Conservation (phyloP, 192 early-diverging fungal genomes). For the Phlyctochytrium bullatum region DNA sequence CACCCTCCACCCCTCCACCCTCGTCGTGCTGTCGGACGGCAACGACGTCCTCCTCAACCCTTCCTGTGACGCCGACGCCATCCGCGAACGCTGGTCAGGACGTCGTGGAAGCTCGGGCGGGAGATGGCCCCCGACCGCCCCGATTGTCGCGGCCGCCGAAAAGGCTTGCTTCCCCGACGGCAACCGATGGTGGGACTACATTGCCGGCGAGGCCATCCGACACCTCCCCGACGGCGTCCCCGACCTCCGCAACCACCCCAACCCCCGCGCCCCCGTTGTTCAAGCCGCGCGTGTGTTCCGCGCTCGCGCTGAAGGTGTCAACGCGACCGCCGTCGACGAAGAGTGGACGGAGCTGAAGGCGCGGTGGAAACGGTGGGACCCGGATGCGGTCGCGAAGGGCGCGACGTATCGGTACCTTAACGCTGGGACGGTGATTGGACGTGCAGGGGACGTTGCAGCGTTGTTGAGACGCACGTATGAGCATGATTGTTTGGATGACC, state of each 20-base stretch:
- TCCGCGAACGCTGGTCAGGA: slow-evolving; percentile 6
- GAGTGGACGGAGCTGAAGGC: neutral
- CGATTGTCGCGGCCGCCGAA: slow-evolving; percentile 26
- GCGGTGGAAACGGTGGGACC: neutral
- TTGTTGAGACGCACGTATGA: slow-evolving; percentile 19
- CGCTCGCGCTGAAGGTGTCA: neutral
- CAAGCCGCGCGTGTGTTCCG: neutral
- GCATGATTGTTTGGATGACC: slow-evolving; percentile 32
- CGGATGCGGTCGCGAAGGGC: slow-evolving; percentile 5
- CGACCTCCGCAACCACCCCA: neutral
- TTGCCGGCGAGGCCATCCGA: neutral
- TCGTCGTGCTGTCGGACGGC: slow-evolving; percentile 25
- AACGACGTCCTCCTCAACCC: slow-evolving; percentile 29
- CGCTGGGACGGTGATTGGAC: slow-evolving; percentile 29
- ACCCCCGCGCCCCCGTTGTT: neutral
- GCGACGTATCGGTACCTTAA: slow-evolving; percentile 18
- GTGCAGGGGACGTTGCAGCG: slow-evolving; percentile 10
- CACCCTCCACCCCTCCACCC: neutral
- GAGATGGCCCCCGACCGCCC: neutral
- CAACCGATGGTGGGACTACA: neutral
- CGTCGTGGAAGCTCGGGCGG: neutral
- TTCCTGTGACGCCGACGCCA: slow-evolving; percentile 1
- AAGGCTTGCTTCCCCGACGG: slow-evolving; percentile 18
- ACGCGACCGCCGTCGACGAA: neutral
- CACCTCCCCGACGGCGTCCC: slow-evolving; percentile 6